These are phyloP conservation scores for Sphagnum fallax DNA, from an alignment of 228 moss, liverwort and hornwort genomes.

Conservation along the genomic window DNA sequence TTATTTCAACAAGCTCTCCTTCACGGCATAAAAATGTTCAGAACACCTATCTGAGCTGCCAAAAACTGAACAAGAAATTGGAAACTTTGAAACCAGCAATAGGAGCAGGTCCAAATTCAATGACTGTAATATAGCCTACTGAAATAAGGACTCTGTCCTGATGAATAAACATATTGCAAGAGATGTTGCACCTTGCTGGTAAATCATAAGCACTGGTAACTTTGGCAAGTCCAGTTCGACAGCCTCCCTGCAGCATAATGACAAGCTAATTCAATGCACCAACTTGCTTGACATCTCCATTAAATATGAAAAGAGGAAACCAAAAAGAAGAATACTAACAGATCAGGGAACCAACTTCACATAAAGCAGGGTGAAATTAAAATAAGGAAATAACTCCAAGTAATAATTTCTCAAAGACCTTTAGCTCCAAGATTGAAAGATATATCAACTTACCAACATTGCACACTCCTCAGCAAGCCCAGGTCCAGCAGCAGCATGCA, in stretches of 20 bases:
- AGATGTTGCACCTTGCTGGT: constrained; percentile 65
- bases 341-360: background rate
- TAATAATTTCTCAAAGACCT: background rate
- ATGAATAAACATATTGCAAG: background rate
- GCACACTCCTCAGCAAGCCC: constrained; percentile 97
- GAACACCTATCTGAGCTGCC: no score
- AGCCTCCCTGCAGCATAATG: constrained; percentile 66
- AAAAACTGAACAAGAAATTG: no score
- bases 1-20: background rate
- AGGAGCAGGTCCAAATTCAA: no score
- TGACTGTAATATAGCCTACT: no score
- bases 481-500: constrained; percentile 95
- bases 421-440: background rate
- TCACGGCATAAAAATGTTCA: background rate
- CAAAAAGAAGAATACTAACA: background rate
- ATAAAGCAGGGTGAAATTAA: background rate
- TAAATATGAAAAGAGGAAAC: background rate
- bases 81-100: no score
- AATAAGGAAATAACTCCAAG: no score
- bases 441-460: constrained; percentile 53
- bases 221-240: constrained; percentile 96
- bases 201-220: constrained; percentile 93
- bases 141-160: no score
- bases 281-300: background rate
- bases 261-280: background rate